phyloP scores from a whole-genome alignment of 202 grass and related monocot species.

The Brachypodium distachyon region DNA sequence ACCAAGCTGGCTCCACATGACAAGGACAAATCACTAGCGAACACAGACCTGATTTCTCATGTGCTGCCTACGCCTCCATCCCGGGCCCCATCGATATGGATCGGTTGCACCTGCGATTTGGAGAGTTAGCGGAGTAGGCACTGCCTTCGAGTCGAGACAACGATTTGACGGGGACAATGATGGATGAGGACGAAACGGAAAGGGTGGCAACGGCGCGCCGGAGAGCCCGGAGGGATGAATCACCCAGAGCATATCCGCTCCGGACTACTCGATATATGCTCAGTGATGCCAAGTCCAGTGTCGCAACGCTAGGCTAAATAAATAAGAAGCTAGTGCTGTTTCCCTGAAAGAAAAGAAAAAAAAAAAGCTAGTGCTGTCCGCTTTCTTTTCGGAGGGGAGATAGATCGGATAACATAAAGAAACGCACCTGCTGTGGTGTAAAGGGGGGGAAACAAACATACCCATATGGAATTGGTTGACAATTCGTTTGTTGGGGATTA shows the following conservation, averaged over 20 bases:
- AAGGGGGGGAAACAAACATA: not conserved
- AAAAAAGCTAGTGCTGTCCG: not conserved
- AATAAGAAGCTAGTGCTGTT: too few relatives aligned
- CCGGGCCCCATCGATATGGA: too few relatives aligned
- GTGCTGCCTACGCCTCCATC: not conserved
- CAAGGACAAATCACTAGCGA: not conserved
- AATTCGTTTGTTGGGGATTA: not conserved
- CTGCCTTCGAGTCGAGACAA: not conserved
- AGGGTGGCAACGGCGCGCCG: not conserved
- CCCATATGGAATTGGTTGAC: not conserved
- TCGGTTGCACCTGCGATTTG: not conserved
- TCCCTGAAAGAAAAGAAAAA: too few relatives aligned
- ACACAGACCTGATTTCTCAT: not conserved
- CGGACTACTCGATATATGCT: too few relatives aligned
- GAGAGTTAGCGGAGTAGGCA: not conserved
- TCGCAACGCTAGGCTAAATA: too few relatives aligned
- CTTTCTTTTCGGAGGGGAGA: not conserved
- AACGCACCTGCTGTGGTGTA: not conserved
- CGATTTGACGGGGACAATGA: not conserved
- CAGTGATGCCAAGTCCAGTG: not conserved
- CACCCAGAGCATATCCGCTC: not conserved
- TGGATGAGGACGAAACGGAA: not conserved
- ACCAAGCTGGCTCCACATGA: not conserved
- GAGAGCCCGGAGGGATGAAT: not conserved
- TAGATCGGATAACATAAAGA: slow-evolving; percentile 6